Evolutionary conservation across 345 rosid genomes (phyloP).

Genomic region (Turritis glabra): DNA sequence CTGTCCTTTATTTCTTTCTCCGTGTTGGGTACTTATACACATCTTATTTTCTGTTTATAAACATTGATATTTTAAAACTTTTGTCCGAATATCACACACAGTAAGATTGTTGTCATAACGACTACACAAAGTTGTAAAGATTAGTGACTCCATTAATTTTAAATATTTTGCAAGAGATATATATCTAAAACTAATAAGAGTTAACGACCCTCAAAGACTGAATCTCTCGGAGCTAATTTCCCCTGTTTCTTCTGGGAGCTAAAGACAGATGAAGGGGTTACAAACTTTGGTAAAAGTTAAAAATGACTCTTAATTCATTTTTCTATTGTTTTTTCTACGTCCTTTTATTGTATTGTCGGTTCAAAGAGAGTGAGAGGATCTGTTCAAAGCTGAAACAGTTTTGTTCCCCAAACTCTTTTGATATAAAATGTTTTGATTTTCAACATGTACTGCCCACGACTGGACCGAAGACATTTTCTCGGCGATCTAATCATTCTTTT

Average conservation of each 20-base stretch:
- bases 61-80: too few relatives aligned
- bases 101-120: too few relatives aligned
- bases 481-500: too few relatives aligned
- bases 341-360: constrained; percentile 18
- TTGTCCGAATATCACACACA: too few relatives aligned
- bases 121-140: too few relatives aligned
- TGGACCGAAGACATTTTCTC: too few relatives aligned
- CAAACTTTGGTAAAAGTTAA: constrained; percentile 4
- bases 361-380: background rate
- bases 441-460: too few relatives aligned
- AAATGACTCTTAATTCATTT: too few relatives aligned
- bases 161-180: too few relatives aligned
- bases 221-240: constrained; percentile 18
- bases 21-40: background rate
- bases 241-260: constrained; percentile 5
- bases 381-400: constrained; percentile 8
- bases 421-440: constrained; percentile 15
- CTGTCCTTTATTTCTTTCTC: background rate
- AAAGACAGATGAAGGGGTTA: constrained; percentile 9
- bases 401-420: background rate
- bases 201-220: constrained; percentile 23
- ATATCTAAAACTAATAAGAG: too few relatives aligned
- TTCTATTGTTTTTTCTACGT: constrained; percentile 22
- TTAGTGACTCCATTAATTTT: too few relatives aligned
- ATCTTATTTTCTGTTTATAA: too few relatives aligned